A percentile compares a stretch with the other conserved stretches of the same genome.
Evolutionary conservation across 2,329 filamentous ascomycete genomes (phyloP).

Genomic region (Aspergillus japonicus): DNA sequence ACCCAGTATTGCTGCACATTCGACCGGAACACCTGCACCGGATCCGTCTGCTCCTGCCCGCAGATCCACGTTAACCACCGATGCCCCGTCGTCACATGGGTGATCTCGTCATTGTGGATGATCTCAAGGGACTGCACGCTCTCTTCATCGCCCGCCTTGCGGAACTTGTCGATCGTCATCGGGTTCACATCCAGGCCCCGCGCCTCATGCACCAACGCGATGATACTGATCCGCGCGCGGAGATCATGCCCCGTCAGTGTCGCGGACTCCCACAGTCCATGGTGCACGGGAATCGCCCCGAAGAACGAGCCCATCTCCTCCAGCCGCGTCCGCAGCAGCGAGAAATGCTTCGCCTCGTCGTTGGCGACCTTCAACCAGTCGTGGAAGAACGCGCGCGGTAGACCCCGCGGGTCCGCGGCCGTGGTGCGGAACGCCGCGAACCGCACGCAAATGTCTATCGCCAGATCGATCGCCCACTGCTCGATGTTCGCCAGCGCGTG

Average conservation of each 20-base stretch:
- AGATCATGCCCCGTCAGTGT: slow-evolving; percentile 45
- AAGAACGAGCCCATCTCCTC: slow-evolving; percentile 49
- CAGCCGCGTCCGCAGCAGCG: slow-evolving; percentile 45
- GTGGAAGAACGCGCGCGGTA: slow-evolving; percentile 49
- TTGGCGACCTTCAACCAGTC: slow-evolving; percentile 52
- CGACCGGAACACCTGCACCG: slow-evolving; percentile 46
- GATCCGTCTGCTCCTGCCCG: slow-evolving; percentile 45
- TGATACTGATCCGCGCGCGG: slow-evolving; percentile 48
- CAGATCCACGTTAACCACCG: slow-evolving; percentile 51
- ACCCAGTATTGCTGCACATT: slow-evolving; percentile 47
- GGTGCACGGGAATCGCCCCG: slow-evolving; percentile 48
- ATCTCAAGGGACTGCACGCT: slow-evolving; percentile 45
- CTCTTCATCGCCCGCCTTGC: slow-evolving; percentile 40
- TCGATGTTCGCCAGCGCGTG: slow-evolving; percentile 52
- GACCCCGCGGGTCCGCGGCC: slow-evolving; percentile 15
- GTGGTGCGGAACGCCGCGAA: slow-evolving; percentile 47
- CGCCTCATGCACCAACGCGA: slow-evolving; percentile 50
- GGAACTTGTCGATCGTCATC: slow-evolving; percentile 50
- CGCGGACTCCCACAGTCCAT: slow-evolving; percentile 49
- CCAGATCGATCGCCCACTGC: slow-evolving; percentile 50
- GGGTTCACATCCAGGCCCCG: slow-evolving; percentile 50
- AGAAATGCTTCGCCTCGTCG: slow-evolving; percentile 52
- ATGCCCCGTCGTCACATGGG: slow-evolving; percentile 50
- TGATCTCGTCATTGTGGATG: slow-evolving; percentile 52
- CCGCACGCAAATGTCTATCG: slow-evolving; percentile 49